Evolutionary conservation across 1,284 basidiomycete species (phyloP), one percentile per base, ranked within the genome.

Genomic region (Boletellus sp.): DNA sequence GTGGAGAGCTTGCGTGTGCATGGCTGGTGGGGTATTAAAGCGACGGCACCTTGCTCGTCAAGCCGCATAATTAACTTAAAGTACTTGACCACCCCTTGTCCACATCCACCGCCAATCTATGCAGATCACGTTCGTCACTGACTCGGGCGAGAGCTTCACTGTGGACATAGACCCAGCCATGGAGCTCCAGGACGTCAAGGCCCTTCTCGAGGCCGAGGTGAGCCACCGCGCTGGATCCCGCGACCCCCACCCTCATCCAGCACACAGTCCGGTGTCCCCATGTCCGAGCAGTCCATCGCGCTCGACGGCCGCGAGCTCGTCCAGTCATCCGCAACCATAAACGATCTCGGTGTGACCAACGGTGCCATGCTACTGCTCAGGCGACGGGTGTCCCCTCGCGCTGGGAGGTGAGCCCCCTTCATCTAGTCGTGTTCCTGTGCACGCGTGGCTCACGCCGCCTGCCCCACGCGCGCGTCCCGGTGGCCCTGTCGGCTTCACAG

Each of bases 121-220:
- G 91, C 76, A 82, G 57, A 72, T 96, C 52, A 93, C 91, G 0
- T 88, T 96, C 59, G 68, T 84, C 34, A 88, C 75, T 44, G 88
- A 92, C 46, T 65, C 81, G n/a, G 92, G 91, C 4, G 74, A 83
- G 52, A 75, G 80, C 0, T 93, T 84, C 63, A 69, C 74, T 36
- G 69, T 94, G 45, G 93, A 95, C 61, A 91, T 95, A 54, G 89
- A 92, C 68, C 77, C 88, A 0, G 78, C 78, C 37, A 91, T 96
- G 87, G 82, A 87, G 61, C 75, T 96, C 21, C 87, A 90, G 71
- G 88, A 93, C 63, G 82, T 95, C 30, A 86, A 86, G 77, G 92
- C 89, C 8, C 73, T 96, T 44, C 74, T 95, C 20, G 92, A 94
- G 66, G 93, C 84, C 0, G 93, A 96, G 78, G 92, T 92, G 60